Percentiles rank a stretch among this genome's conserved stretches.
phyloP scores from a whole-genome alignment of 495 filamentous ascomycete genomes.

The Talaromyces stipitatus region DNA sequence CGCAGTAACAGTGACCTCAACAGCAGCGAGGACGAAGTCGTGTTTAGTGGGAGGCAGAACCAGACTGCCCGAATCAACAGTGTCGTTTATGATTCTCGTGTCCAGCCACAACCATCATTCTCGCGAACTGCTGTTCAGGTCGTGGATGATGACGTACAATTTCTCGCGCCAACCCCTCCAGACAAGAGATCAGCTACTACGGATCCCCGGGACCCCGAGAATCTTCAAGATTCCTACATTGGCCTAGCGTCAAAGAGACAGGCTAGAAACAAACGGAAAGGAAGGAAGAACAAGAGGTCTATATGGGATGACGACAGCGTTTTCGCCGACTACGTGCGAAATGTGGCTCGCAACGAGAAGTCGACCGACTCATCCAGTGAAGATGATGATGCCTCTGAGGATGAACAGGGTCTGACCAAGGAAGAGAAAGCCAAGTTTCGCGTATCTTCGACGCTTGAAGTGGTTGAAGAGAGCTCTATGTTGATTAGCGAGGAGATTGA shows the following conservation, averaged over 20 bases:
- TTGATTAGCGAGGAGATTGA: neutral
- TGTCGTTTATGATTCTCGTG: neutral
- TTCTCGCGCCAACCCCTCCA: neutral
- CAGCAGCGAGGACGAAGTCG: constrained; percentile 34
- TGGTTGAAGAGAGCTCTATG: neutral
- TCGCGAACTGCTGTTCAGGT: neutral
- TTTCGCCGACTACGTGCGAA: constrained; percentile 69
- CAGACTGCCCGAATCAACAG: constrained; percentile 7
- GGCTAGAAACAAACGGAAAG: neutral
- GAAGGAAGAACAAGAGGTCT: constrained; percentile 6
- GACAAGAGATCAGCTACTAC: neutral
- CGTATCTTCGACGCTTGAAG: neutral
- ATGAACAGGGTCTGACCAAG: neutral
- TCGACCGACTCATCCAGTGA: neutral
- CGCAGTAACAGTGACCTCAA: neutral
- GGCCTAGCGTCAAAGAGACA: neutral
- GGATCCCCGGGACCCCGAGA: neutral
- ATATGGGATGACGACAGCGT: constrained; percentile 39
- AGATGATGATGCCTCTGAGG: neutral
- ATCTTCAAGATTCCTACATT: neutral
- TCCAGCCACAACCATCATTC: neutral
- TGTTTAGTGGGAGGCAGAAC: constrained; percentile 27
- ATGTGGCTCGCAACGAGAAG: constrained; percentile 39
- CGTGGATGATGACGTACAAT: neutral
- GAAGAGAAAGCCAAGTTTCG: neutral